A percentile compares a stretch with the other conserved stretches of the same genome.
These are phyloP conservation scores for Globomyces sp. DNA, from an alignment of 371 early-diverging fungal genomes.

Conservation along the genomic window DNA sequence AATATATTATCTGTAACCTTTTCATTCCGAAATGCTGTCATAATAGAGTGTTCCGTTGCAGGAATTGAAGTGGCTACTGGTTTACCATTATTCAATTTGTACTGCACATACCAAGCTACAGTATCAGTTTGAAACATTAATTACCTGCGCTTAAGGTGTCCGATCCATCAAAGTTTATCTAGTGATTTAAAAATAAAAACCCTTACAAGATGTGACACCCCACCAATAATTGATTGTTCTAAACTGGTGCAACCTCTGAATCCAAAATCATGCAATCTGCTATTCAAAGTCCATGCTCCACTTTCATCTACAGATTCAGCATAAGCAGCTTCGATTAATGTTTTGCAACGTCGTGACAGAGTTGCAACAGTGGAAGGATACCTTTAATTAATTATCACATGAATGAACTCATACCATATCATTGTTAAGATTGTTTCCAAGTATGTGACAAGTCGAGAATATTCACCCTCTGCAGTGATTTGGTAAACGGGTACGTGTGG, in stretches of 20 bases:
- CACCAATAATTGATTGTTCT: conserved; percentile 81
- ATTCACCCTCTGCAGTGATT: conserved; percentile 68
- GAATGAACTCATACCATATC: conserved; percentile 51
- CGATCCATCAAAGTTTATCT: conserved; percentile 74
- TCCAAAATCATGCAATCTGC: conserved; percentile 82
- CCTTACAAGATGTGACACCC: conserved; percentile 69
- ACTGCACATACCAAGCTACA: conserved; percentile 70
- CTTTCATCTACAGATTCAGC: conserved; percentile 60
- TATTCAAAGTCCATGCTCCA: conserved; percentile 44
- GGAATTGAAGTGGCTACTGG: conserved; percentile 76
- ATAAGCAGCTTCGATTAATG: conserved; percentile 58
- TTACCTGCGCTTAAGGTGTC: too few species aligned
- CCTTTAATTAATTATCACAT: conserved; percentile 19
- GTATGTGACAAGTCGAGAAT: conserved; percentile 73
- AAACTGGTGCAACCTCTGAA: conserved; percentile 85
- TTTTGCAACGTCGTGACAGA: conserved; percentile 62
- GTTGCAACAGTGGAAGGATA: conserved; percentile 84
- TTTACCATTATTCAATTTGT: conserved; percentile 63
- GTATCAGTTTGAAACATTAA: conserved; percentile 51
- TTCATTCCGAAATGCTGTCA: conserved; percentile 71
- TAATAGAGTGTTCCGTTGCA: conserved; percentile 87
- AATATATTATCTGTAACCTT: conserved; percentile 27
- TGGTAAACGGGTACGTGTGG: conserved; percentile 75
- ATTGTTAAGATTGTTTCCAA: conserved; percentile 77
- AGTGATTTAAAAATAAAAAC: neutral